These are phyloP conservation scores for Fusarium udum DNA, from an alignment of 2,329 filamentous ascomycete species.

Conservation along the genomic window DNA sequence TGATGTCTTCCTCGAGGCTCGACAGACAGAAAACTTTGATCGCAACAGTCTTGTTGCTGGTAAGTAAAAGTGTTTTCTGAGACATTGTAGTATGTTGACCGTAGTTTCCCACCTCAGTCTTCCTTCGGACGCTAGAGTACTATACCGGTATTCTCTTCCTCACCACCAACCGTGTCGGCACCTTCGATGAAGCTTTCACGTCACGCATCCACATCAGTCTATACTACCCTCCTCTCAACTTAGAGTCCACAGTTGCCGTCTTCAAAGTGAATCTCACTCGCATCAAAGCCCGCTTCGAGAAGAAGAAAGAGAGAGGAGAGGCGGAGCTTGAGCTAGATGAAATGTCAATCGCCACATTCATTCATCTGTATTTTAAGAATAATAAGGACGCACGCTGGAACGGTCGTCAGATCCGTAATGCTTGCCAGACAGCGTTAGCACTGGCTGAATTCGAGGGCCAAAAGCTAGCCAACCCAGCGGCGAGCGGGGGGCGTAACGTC, in stretches of 20 bases:
- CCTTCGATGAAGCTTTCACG: not conserved
- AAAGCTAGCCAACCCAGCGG: not conserved
- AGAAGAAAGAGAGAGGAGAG: not conserved
- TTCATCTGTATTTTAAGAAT: not conserved
- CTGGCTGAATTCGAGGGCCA: not conserved
- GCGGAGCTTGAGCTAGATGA: not conserved
- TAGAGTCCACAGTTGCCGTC: fast-evolving
- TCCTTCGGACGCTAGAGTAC: not conserved
- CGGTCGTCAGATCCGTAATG: not conserved
- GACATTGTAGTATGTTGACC: not conserved
- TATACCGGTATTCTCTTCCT: not conserved
- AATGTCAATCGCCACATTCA: not conserved
- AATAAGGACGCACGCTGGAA: not conserved
- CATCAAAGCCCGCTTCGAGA: not conserved
- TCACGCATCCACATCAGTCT: not conserved
- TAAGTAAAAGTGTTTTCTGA: fast-evolving
- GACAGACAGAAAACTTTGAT: not conserved
- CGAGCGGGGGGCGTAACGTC: fast-evolving
- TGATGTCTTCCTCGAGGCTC: not conserved
- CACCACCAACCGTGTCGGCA: not conserved
- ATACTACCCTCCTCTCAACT: not conserved
- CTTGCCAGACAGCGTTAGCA: fast-evolving
- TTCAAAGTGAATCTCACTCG: not conserved
- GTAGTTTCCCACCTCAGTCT: not conserved
- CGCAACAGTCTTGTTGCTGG: constrained; percentile 20